Evolutionary conservation across 768 basidiomycete genomes (phyloP).

Genomic region (Tricholoma bakamatsutake): DNA sequence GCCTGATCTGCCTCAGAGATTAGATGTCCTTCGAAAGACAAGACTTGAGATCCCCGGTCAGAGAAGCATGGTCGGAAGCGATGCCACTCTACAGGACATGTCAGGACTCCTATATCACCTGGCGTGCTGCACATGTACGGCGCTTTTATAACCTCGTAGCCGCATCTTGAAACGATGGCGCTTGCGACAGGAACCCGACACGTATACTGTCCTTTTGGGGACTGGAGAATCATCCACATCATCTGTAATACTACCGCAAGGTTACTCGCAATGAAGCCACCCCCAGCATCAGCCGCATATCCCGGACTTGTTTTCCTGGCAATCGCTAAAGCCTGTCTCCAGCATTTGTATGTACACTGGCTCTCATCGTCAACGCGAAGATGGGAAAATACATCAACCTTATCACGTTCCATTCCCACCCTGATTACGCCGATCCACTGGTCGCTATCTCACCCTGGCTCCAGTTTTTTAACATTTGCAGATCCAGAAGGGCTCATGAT

Average conservation of each 20-base stretch:
- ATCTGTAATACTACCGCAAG: too few relatives aligned
- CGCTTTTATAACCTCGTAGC: neutral
- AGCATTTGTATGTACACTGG: too few relatives aligned
- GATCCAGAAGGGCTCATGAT: neutral
- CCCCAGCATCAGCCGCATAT: neutral
- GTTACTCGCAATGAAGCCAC: too few relatives aligned
- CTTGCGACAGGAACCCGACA: neutral
- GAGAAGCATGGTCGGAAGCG: neutral
- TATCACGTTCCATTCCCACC: neutral
- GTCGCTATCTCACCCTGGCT: neutral
- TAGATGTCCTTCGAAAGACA: too few relatives aligned
- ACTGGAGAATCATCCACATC: too few relatives aligned
- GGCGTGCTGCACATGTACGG: neutral
- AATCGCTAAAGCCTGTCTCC: too few relatives aligned
- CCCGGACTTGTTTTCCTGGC: neutral
- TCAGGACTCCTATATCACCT: neutral
- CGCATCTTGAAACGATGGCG: neutral
- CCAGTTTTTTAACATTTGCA: neutral
- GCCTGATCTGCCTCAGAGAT: constrained; percentile 10
- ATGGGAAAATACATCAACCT: neutral
- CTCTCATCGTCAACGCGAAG: too few relatives aligned
- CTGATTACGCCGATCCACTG: neutral
- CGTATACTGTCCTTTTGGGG: neutral
- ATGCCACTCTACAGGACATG: neutral
- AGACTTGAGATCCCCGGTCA: neutral